Evolutionary conservation across 1,139 yeast species (phyloP), one percentile per base, ranked within the genome.

Genomic region (Taiozyma onychis): DNA sequence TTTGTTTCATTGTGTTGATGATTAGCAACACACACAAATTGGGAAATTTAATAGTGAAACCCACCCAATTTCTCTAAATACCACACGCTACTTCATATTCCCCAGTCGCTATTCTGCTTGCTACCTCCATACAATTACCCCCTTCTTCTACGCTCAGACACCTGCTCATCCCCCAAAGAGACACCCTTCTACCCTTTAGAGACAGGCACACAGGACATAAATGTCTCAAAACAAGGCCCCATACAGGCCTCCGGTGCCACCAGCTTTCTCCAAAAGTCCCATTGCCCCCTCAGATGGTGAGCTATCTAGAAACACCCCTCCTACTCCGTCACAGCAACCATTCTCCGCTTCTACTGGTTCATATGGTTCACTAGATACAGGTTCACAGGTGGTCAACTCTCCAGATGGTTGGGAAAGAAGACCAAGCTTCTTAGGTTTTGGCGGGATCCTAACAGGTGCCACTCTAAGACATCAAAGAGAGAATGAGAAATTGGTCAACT

Each of bases 401-500:
- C 41, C 43, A 32, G 43, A 43, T 5, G 24, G 28, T 2, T 28
- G 32, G 37, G 49, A 51, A 5, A 50, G 55, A 48, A 49, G 58
- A 35, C 54, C 55, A 6, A 57, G 62, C 43, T 50, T 57, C 22
- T 35, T 52, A 3, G 52, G 53, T 2, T 49, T 52, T 35, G 51
- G 56, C 9, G 47, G 50, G 6, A 32, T 51, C 6, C 42, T 58
- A 27, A 49, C 51, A 11, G 59, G 60, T 18, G 34, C 54, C 1
- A 55, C 55, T 43, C 24, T 56, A 26, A 55, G 51, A 43, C 58
- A 55, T 44, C 42, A 55, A 10, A 51, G 52, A 41, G 57, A 57
- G 44, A 58, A 52, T 39, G 64, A 59, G n/a, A 54, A 46, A 37
- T 43, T 57, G 43, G 44, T 57, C 6, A 53, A 54, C 34, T 58